Base-by-base conservation (phyloP, 805 yeast species). In the Debaryomyces prosopidis region DNA sequence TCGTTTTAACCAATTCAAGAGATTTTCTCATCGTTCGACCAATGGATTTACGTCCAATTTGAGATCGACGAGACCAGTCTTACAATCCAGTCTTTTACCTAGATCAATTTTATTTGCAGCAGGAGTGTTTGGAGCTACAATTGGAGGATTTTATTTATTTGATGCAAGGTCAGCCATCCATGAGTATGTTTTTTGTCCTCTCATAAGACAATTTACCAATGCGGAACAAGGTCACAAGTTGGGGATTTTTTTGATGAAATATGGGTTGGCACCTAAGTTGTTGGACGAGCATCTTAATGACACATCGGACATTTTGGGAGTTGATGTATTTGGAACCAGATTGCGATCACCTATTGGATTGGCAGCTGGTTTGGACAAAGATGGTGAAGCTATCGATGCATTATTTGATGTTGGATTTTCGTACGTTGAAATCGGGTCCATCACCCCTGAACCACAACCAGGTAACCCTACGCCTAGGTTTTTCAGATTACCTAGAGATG, bases 321-420 rank as follows among this genome's bases (percentile, higher is more conserved):
- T 85, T 16, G 62, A 75, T 34, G 84, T 85, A 0, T 87, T 88
- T 61, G 89, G 89, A 7, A 66, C 65, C n/a, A 77, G 73, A 44
- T 68, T 92, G 60, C 75, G 76, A 16, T 84, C 85, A 45, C 97
- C 98, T 18, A 73, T 92, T 40, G 97, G 97, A 11, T 76, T 91
- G 56, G 97, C 98, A 40, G 98, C 98, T 19, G 98, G 98, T 10
- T 78, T 92, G 52, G 98, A 92, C 66, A 92, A 92, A 68, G 85
- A 91, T 58, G 98, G 89, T 42, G 96, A 89, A 59, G 96, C 89
- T 16, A 81, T 92, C 53, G 97, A 92, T 55, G 70, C 90, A 0
- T 73, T 92, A 47, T 84, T 85, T 54, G 76, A 83, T 51, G 61
- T 79, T 44, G 98, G 98, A 1, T 91, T 91, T 58, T 82, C 92